phyloP scores from a whole-genome alignment of 257 asterid species.

The Solanum clarkiae region DNA sequence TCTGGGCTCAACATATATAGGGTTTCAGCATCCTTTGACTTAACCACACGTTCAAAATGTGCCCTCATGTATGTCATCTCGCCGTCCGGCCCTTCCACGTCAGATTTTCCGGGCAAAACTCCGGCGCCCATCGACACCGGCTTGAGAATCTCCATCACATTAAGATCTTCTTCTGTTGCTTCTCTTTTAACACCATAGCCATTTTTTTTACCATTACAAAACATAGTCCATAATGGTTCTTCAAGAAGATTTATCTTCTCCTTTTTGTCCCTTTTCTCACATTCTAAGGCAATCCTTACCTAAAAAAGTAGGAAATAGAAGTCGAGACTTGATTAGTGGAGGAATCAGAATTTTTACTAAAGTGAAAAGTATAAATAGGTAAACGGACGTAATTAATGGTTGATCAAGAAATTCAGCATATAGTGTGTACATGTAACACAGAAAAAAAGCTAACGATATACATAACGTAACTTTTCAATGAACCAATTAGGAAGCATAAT shows the following conservation, averaged over 20 bases:
- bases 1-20: constrained; percentile 88
- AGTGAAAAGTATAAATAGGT: background rate
- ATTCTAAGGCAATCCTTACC: constrained; percentile 26
- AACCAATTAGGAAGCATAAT: background rate
- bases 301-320: background rate
- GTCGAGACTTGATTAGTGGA: background rate
- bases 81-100: constrained; percentile 53
- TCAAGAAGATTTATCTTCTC: constrained; percentile 31
- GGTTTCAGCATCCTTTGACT: constrained; percentile 78
- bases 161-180: constrained; percentile 61
- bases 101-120: constrained; percentile 59
- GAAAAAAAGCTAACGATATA: no score
- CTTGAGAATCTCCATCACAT: constrained; percentile 70
- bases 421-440: no score
- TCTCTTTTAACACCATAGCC: constrained; percentile 62
- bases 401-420: no score
- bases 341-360: background rate
- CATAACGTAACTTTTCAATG: no score
- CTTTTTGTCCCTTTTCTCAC: constrained; percentile 21
- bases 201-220: constrained; percentile 64
- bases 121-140: constrained; percentile 93
- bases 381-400: no score
- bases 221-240: constrained; percentile 85
- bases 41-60: constrained; percentile 68
- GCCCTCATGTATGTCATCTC: constrained; percentile 82